Conservation (phyloP, 441 rosid genomes). For the Gossypium gossypioides region DNA sequence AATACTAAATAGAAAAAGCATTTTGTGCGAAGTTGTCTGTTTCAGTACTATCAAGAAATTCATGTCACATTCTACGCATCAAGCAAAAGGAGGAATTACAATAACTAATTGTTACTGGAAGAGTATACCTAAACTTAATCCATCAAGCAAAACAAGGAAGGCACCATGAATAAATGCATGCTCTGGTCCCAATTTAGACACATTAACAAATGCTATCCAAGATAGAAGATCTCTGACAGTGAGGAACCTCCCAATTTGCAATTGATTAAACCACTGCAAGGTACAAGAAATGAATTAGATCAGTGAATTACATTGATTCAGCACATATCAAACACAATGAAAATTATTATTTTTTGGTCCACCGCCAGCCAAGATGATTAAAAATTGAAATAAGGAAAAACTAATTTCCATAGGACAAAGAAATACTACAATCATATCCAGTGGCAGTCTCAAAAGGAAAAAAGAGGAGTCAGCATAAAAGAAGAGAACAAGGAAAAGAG, state of each 20-base stretch:
- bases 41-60: background rate
- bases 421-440: background rate
- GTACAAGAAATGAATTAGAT: conserved; percentile 13
- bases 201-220: conserved; percentile 71
- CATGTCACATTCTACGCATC: background rate
- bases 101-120: background rate
- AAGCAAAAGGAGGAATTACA: background rate
- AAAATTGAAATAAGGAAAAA: background rate
- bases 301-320: conserved; percentile 15
- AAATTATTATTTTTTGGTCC: background rate
- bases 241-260: conserved; percentile 71
- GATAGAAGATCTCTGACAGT: conserved; percentile 95
- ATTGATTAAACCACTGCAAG: conserved; percentile 77
- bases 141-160: conserved; percentile 94
- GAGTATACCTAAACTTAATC: conserved; percentile 69
- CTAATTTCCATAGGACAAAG: background rate
- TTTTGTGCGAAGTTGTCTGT: background rate
- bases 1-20: background rate
- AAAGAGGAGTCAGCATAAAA: background rate
- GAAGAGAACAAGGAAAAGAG: background rate
- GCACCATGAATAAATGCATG: conserved; percentile 76
- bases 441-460: background rate
- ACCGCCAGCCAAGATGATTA: background rate
- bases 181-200: conserved; percentile 49
- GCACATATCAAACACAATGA: background rate